Conservation (phyloP, 306 rosid genomes). For the Morella rubra region DNA sequence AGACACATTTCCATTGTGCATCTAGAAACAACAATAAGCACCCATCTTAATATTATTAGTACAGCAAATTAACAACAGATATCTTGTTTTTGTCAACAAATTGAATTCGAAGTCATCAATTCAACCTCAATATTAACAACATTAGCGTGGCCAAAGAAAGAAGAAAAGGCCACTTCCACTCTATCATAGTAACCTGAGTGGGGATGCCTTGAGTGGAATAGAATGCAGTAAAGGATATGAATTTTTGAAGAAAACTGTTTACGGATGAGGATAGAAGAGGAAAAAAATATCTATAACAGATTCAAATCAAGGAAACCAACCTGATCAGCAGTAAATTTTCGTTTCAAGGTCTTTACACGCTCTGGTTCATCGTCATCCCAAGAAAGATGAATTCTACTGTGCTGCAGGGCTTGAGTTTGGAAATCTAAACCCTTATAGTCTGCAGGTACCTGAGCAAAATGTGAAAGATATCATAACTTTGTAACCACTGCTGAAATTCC, state of each 20-base stretch:
- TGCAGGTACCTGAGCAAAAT: slow-evolving; percentile 62
- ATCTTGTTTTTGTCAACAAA: background rate
- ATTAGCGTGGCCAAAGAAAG: background rate
- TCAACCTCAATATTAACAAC: background rate
- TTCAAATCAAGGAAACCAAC: slow-evolving; percentile 39
- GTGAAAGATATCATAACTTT: slow-evolving; percentile 17
- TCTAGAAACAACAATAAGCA: background rate
- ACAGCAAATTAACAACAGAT: background rate
- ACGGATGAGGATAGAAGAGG: background rate
- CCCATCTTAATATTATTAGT: background rate
- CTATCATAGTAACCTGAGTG: background rate
- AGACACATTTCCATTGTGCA: background rate
- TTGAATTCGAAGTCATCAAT: background rate
- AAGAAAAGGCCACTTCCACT: background rate
- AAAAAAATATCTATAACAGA: background rate
- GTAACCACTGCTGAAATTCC: background rate
- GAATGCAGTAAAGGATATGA: background rate
- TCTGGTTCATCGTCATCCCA: slow-evolving; percentile 97
- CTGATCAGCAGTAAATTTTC: slow-evolving; percentile 72
- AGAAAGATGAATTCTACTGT: slow-evolving; percentile 63
- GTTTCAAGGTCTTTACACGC: slow-evolving; percentile 63
- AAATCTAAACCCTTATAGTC: slow-evolving; percentile 65
- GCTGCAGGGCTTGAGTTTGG: slow-evolving; percentile 80
- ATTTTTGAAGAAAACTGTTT: background rate
- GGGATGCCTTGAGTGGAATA: background rate